Evolutionary conservation across 2,329 filamentous ascomycete genomes (phyloP).

Genomic region (Aspergillus eucalypticola): DNA sequence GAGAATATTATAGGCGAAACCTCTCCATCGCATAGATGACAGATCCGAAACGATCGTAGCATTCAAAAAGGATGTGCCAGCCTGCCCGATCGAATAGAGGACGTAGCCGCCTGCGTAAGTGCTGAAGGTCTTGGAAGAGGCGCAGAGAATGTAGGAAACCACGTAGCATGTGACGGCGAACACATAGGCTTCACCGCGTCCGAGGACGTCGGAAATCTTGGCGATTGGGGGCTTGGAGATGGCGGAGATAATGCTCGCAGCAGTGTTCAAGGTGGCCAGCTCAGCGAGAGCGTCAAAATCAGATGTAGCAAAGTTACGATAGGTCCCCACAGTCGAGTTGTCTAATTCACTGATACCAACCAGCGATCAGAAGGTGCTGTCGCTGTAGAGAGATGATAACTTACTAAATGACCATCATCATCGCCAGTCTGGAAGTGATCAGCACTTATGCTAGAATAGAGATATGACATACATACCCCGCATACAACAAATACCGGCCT

Average conservation of each 20-base stretch:
- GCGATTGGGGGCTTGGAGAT: slow-evolving; percentile 46
- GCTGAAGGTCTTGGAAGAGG: slow-evolving; percentile 36
- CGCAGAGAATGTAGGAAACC: slow-evolving; percentile 42
- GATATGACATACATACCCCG: slow-evolving; percentile 22
- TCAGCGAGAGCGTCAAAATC: slow-evolving; percentile 40
- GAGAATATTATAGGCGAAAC: slow-evolving; percentile 40
- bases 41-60: slow-evolving; percentile 47
- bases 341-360: slow-evolving; percentile 35
- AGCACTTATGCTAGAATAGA: not conserved
- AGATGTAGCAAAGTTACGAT: slow-evolving; percentile 46
- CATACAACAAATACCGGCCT: slow-evolving; percentile 32
- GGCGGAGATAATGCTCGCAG: slow-evolving; percentile 41
- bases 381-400: not conserved
- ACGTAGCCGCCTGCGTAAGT: slow-evolving; percentile 42
- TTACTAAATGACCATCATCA: slow-evolving; percentile 36
- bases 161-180: slow-evolving; percentile 38
- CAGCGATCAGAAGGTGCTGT: not conserved
- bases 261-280: slow-evolving; percentile 39
- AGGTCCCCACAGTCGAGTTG: slow-evolving; percentile 40
- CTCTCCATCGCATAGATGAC: slow-evolving; percentile 44
- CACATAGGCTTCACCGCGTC: slow-evolving; percentile 42
- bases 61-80: slow-evolving; percentile 44
- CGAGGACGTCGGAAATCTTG: slow-evolving; percentile 47
- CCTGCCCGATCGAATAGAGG: slow-evolving; percentile 40
- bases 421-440: slow-evolving; percentile 24